Conservation (phyloP, 306 rosid genomes). For the Rosa persica region DNA sequence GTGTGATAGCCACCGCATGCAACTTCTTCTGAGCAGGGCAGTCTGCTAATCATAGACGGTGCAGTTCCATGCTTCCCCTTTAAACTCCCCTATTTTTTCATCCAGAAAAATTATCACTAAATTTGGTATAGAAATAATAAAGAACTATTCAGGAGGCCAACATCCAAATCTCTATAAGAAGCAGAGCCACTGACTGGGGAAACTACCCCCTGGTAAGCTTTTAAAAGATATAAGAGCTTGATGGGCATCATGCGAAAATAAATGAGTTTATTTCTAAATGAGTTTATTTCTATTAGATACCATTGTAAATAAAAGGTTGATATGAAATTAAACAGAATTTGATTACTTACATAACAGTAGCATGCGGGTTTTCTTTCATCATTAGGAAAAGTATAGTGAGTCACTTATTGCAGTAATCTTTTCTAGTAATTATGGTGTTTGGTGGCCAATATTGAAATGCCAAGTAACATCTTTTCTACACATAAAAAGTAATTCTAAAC, state of each 20-base stretch:
- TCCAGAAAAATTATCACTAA: slow-evolving; percentile 18
- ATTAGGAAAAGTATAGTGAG: not conserved
- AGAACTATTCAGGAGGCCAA: not conserved
- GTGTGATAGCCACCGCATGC: slow-evolving; percentile 96
- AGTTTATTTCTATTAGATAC: not conserved
- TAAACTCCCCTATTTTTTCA: slow-evolving; percentile 47
- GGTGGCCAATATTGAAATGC: not conserved
- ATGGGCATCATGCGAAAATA: not conserved
- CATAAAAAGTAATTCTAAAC: not conserved
- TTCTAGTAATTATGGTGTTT: not conserved
- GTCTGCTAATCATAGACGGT: slow-evolving; percentile 53
- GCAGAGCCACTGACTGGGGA: not conserved
- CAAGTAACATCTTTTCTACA: not conserved
- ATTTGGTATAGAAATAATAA: not conserved
- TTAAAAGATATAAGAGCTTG: not conserved
- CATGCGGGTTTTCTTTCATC: not conserved
- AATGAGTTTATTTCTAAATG: not conserved
- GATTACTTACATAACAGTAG: not conserved
- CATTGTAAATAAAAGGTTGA: not conserved
- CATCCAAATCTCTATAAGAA: not conserved
- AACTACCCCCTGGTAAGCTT: not conserved
- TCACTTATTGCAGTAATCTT: not conserved
- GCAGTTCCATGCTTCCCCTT: slow-evolving; percentile 44
- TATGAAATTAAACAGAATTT: not conserved
- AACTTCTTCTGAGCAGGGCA: slow-evolving; percentile 73